phyloP scores from a whole-genome alignment of 2,329 filamentous ascomycete genomes.

The Didymella keratinophila region DNA sequence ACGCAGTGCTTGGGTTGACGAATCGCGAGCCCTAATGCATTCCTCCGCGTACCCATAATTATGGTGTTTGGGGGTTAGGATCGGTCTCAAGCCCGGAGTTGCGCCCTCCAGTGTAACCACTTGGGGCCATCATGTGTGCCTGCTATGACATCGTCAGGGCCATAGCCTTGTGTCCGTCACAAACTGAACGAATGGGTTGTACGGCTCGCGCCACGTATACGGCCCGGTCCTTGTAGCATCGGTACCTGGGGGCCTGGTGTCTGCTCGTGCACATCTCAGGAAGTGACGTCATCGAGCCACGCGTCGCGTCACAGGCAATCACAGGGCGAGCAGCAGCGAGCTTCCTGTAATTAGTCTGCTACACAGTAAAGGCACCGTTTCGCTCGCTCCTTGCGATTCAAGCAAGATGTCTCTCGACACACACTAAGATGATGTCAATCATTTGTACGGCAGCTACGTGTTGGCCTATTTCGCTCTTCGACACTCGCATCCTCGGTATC shows the following conservation, averaged over 20 bases:
- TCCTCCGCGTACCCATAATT: not conserved
- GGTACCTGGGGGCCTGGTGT: not conserved
- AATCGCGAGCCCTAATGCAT: not conserved
- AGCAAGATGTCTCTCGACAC: not conserved
- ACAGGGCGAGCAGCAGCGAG: not conserved
- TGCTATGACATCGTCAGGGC: not conserved
- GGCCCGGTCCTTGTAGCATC: conserved; percentile 3
- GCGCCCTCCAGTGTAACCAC: not conserved
- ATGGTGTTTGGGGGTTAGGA: not conserved
- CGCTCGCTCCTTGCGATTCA: not conserved
- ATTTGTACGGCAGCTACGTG: not conserved
- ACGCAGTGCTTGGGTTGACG: not conserved
- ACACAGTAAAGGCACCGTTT: not conserved
- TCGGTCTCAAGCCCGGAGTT: not conserved
- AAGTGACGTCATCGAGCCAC: not conserved
- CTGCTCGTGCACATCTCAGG: not conserved
- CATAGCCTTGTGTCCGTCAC: not conserved
- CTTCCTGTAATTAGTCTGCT: not conserved
- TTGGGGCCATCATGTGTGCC: not conserved
- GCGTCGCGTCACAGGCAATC: not conserved
- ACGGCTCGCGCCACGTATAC: conserved; percentile 6
- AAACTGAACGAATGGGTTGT: not conserved
- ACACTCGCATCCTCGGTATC: not conserved
- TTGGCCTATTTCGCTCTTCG: not conserved
- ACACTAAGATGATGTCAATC: not conserved